Evolutionary conservation across 371 early-diverging fungal genomes (phyloP), one percentile per base, ranked within the genome.

Genomic region (Mucor velutinosus): DNA sequence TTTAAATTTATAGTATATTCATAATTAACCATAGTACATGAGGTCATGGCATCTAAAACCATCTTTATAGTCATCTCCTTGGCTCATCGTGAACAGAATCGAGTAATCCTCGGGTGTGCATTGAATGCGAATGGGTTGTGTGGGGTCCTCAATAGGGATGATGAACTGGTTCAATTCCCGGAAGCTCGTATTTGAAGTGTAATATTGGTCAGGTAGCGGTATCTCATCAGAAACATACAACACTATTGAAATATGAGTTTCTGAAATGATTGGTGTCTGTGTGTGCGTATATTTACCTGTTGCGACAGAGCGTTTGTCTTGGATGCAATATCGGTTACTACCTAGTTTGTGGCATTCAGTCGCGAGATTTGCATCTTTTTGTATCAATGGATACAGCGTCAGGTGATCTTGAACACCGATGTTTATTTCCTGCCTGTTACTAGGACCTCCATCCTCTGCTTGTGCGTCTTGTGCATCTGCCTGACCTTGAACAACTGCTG

Each of bases 111-210:
- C 60, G 14, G 41, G 11, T 29, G 12, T 25, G 19, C 30, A 60
- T 15, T 23, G 27, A n/a, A 60, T 25, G 0, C 7, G 12, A 43
- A 60, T 30, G n/a, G 60, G 45, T 10, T 45, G 27, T 0, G 29
- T 43, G 17, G 43, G 19, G n/a, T 60, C 60, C 2, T 45, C 23
- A 29, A 60, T 19, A 1, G 60, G 60, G n/a, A 60, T 21, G 21
- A 60, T 43, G 25, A 60, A 60, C 1, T 45, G 41, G n/a, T 60
- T 45, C 17, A 60, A 8, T 8, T 60, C 45, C 21, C 45, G 45
- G 30, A 60, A 60, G 8, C 21, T n/a, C 7, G 39, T 60, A 10
- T 60, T 60, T 25, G 60, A 60, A 25, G 45, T 60, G 25, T 17
- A 35, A 29, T 60, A 27, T 27, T 60, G 30, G 14, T 7, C 15